Evolutionary conservation across 2,329 filamentous ascomycete species (phyloP), one percentile per base, ranked within the genome.

Genomic region (Ophiostoma tasmaniense): DNA sequence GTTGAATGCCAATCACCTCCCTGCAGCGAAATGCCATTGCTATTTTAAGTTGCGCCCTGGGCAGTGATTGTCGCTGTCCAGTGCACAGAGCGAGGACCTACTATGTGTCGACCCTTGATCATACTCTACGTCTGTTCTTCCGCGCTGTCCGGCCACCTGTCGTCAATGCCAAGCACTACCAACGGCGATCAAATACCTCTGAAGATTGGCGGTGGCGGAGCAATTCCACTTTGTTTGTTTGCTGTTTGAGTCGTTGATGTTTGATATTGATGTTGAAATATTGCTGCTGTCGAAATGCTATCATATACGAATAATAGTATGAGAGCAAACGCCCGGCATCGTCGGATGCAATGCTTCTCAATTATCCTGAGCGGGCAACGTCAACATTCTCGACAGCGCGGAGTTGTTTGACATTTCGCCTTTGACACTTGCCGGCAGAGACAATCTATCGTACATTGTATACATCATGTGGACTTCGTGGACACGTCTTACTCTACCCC

Each of bases 1-100:
- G 33, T 30, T 39, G 66, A 67, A 66, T 70, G 45, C 68, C 68
- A 70, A 68, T 66, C 68, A 50, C 68, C n/a, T 52, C 45, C 35
- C 22, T 30, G 35, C 33, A 61, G 52, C 10, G 17, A 35, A 25
- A 20, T 28, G 6, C 17, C 37, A 50, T 37, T 17, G 17, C 35
- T 42, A 28, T 25, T 68, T 33, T 28, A 55, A 55, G 22, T 7
- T 20, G 5, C 42, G 20, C 42, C 20, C 20, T 17, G 42, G 20
- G 20, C 42, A 45, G 17, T 45, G 4, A 20, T 6, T 25, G 25
- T 10, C 50, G 11, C 50, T 55, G 37, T 39, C 13, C 37, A 39
- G 37, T 39, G 37, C 11, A 14, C 37, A 39, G 14, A 39, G 33
- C 33, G 4, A 35, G 33, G 37, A 11, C 50, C n/a, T 22, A 8